Evolutionary conservation across 352 stramenopile species (phyloP), one percentile per base, ranked within the genome.

Genomic region (Poterioochromonas sp.): DNA sequence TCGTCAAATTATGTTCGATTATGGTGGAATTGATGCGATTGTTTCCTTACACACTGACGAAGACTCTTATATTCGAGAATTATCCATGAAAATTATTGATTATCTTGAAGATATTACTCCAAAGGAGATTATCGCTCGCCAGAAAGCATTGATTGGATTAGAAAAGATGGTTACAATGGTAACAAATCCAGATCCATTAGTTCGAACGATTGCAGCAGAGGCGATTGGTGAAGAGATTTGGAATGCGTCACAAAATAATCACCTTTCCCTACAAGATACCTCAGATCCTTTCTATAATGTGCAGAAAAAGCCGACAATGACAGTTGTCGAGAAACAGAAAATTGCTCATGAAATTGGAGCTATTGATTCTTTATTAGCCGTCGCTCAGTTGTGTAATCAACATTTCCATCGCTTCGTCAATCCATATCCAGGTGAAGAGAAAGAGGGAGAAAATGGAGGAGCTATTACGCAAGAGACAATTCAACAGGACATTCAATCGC

Each of bases 21-120:
- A 11, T 0, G 15, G 34, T n/a, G 71, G 71, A 32, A 78, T 65
- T 51, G 71, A 78, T 20, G 20, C 5, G 0, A 43, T 78, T 37
- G 71, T 78, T 47, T 1, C 43, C 15, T 39, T 78, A 29, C 71
- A 68, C 15, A n/a, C 37, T 20, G 11, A 78, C 47, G 5, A 54
- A 39, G 71, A 68, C 12, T 15, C 22, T 18, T 15, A 78, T 20
- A 53, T 78, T 64, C 22, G 47, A 44, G 35, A 41, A 20, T 39
- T 65, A 26, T 8, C 5, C 32, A 1, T 65, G 71, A 18, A 64
- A 15, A 34, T 78, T 18, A 68, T 78, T 51, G 47, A 35, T 53
- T 29, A 68, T 51, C 34, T 78, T 26, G 49, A 78, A 39, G 71
- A 78, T 37, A 65, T 78, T 26, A 78, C 71, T 51, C 71, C 71